A percentile compares a stretch with the other conserved stretches of the same genome.
Conservation (phyloP, 164 flowering plant species). For the Brasenia schreberi region DNA sequence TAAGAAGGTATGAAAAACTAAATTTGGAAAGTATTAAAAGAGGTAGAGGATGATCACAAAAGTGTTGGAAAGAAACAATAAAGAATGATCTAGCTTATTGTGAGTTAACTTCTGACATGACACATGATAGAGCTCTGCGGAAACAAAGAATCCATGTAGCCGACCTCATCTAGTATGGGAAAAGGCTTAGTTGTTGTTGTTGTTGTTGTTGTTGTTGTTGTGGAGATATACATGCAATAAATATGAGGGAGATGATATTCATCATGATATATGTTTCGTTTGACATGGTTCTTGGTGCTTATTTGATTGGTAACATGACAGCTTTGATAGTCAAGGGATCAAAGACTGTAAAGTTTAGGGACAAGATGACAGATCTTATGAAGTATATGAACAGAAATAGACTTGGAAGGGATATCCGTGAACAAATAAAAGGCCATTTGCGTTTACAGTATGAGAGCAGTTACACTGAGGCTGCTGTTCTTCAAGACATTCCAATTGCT, state of each 20-base stretch:
- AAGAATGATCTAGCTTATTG: too few relatives aligned
- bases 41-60: too few relatives aligned
- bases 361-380: slow-evolving; percentile 61
- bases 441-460: slow-evolving; percentile 60
- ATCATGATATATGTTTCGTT: slow-evolving; percentile 68
- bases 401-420: slow-evolving; percentile 41
- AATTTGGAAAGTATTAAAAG: too few relatives aligned
- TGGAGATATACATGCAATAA: slow-evolving; percentile 84
- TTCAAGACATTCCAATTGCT: slow-evolving; percentile 65
- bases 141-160: too few relatives aligned
- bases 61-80: too few relatives aligned
- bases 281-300: slow-evolving; percentile 82
- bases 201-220: too few relatives aligned
- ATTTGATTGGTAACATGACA: slow-evolving; percentile 78
- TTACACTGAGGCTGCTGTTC: slow-evolving; percentile 54
- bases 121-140: too few relatives aligned
- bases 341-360: slow-evolving; percentile 67
- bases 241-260: slow-evolving; percentile 74
- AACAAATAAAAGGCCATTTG: slow-evolving; percentile 56
- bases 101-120: too few relatives aligned
- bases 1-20: too few relatives aligned
- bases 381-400: slow-evolving; percentile 63
- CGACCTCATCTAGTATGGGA: too few relatives aligned
- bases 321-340: slow-evolving; percentile 82
- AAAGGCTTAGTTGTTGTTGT: too few relatives aligned